Evolutionary conservation across 129 eudicot species (phyloP).

Genomic region (Chrysanthemum lavandulifolium): DNA sequence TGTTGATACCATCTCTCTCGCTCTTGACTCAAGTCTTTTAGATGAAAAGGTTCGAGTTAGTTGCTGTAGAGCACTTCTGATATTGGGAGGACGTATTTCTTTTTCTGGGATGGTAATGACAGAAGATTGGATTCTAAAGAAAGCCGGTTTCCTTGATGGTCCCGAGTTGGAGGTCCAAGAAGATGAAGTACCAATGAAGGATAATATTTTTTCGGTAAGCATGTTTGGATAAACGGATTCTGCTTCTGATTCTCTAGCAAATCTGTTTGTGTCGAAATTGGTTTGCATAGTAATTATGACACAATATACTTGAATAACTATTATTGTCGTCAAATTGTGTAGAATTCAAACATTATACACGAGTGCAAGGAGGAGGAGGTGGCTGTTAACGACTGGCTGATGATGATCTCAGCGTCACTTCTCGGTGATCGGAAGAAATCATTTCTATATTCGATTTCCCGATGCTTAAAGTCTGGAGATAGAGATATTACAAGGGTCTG

Average conservation of each 20-base stretch:
- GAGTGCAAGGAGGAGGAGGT: neutral
- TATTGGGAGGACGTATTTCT: constrained; percentile 9
- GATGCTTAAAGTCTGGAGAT: constrained; percentile 10
- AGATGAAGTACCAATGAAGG: neutral
- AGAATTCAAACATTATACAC: neutral
- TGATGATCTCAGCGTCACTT: neutral
- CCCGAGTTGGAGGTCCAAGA: constrained; percentile 6
- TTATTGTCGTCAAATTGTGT: neutral
- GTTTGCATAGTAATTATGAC: neutral
- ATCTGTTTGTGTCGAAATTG: neutral
- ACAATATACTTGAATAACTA: neutral
- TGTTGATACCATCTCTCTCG: neutral
- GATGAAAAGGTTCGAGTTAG: neutral
- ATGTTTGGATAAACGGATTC: neutral
- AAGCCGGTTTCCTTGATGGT: constrained; percentile 8
- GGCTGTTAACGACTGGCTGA: constrained; percentile 11
- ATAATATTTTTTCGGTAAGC: neutral
- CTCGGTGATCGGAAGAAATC: neutral
- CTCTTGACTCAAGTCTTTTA: neutral
- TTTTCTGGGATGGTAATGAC: constrained; percentile 16
- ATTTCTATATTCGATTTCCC: neutral
- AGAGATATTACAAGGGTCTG: neutral
- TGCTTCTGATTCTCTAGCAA: neutral
- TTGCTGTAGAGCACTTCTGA: constrained; percentile 5
- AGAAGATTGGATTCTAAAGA: constrained; percentile 9